A percentile compares a stretch with the other conserved stretches of the same genome.
These are phyloP conservation scores for Epichloe brachyelytri DNA, from an alignment of 2,329 filamentous ascomycete genomes.

Conservation along the genomic window DNA sequence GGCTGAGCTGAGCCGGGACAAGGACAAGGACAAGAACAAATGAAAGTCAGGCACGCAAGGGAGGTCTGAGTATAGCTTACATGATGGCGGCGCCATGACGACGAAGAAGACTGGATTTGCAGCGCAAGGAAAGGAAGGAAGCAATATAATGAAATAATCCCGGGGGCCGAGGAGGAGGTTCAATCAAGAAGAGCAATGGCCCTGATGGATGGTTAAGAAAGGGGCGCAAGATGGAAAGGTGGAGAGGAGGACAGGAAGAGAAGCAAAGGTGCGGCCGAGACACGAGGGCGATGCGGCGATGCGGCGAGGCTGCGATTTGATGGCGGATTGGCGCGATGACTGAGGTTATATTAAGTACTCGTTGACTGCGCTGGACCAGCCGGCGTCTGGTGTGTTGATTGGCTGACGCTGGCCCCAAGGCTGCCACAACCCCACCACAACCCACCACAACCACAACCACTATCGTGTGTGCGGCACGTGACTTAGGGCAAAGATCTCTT, in stretches of 20 bases:
- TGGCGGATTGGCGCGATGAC: not conserved
- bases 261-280: not conserved
- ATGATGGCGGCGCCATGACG: constrained; percentile 17
- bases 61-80: constrained; percentile 10
- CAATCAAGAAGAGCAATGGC: too few relatives aligned
- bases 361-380: too few relatives aligned
- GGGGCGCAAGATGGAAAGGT: too few relatives aligned
- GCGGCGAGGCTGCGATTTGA: constrained; percentile 9
- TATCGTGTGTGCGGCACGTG: too few relatives aligned
- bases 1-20: not conserved
- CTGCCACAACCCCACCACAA: not conserved
- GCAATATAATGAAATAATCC: too few relatives aligned
- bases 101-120: not conserved
- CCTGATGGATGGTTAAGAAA: too few relatives aligned
- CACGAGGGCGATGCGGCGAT: constrained; percentile 4
- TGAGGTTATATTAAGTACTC: not conserved
- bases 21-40: not conserved
- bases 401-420: too few relatives aligned
- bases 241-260: not conserved
- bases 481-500: too few relatives aligned
- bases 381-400: too few relatives aligned
- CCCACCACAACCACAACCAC: not conserved
- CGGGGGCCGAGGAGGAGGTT: not conserved
- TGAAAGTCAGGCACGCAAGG: constrained; percentile 5
- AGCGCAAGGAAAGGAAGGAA: too few relatives aligned